Conservation (phyloP, 495 filamentous ascomycete genomes). For the Xylaria intraflava region DNA sequence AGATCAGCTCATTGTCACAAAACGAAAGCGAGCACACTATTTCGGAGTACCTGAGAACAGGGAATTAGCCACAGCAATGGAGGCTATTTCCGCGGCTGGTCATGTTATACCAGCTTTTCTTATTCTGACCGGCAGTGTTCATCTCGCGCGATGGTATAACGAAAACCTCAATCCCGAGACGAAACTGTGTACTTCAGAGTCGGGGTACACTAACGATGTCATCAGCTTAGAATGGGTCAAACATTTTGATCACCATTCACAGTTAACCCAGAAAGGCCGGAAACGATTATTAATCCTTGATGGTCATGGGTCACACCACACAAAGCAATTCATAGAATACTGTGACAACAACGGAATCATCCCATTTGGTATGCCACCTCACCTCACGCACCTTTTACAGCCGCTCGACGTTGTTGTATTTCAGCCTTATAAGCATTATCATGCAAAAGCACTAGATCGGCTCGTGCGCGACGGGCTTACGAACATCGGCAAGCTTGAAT, state of each 20-base stretch:
- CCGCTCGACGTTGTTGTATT: no score
- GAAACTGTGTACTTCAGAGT: no score
- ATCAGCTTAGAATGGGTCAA: background rate
- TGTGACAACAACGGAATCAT: no score
- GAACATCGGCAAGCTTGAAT: background rate
- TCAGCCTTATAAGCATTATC: no score
- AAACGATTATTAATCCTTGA: background rate
- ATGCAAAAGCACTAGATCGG: background rate
- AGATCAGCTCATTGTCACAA: no score
- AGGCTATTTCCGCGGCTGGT: background rate
- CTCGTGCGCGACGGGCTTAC: background rate
- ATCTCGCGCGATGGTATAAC: background rate
- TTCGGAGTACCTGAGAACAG: background rate
- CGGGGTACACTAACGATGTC: background rate
- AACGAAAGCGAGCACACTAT: no score
- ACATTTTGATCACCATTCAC: background rate
- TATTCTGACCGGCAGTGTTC: background rate
- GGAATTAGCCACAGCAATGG: background rate
- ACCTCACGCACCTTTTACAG: no score
- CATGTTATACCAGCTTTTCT: background rate
- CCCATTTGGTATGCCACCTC: no score
- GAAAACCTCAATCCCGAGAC: background rate
- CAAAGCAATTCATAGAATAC: no score
- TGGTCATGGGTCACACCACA: background rate
- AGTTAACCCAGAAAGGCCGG: background rate